Evolutionary conservation across 768 basidiomycete genomes (phyloP).

Genomic region (Pseudohyphozyma bogoriensis): DNA sequence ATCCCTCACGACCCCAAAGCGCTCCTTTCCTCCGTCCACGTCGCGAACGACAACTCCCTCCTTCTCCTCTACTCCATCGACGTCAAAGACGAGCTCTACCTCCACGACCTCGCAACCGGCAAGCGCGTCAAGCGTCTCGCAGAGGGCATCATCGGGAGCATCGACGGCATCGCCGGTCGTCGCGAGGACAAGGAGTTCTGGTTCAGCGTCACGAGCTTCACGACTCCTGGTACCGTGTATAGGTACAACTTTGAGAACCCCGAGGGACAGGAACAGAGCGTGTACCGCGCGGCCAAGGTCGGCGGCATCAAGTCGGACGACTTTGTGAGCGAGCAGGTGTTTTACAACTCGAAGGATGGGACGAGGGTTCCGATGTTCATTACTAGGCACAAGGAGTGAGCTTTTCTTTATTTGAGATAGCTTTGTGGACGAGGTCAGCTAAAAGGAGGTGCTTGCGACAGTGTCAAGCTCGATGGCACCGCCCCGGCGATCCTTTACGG

Average conservation of each 20-base stretch:
- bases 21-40: constrained; percentile 46
- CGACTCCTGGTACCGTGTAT: constrained; percentile 56
- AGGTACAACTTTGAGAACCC: constrained; percentile 49
- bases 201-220: constrained; percentile 53
- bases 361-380: constrained; percentile 78
- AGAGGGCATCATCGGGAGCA: constrained; percentile 58
- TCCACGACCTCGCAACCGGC: constrained; percentile 52
- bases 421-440: background rate
- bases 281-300: constrained; percentile 52
- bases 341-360: constrained; percentile 69
- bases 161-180: constrained; percentile 45
- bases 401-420: background rate
- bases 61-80: constrained; percentile 60
- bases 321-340: constrained; percentile 64
- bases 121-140: constrained; percentile 50
- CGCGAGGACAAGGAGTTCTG: constrained; percentile 56
- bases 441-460: background rate
- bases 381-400: constrained; percentile 54
- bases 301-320: constrained; percentile 56
- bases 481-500: constrained; percentile 71
- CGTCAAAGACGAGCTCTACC: constrained; percentile 69
- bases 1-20: constrained; percentile 61
- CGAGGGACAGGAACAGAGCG: constrained; percentile 44
- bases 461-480: constrained; percentile 49
- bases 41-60: constrained; percentile 49